phyloP scores from a whole-genome alignment of 179 eudicot species.

The Sideroxylon spinosum region DNA sequence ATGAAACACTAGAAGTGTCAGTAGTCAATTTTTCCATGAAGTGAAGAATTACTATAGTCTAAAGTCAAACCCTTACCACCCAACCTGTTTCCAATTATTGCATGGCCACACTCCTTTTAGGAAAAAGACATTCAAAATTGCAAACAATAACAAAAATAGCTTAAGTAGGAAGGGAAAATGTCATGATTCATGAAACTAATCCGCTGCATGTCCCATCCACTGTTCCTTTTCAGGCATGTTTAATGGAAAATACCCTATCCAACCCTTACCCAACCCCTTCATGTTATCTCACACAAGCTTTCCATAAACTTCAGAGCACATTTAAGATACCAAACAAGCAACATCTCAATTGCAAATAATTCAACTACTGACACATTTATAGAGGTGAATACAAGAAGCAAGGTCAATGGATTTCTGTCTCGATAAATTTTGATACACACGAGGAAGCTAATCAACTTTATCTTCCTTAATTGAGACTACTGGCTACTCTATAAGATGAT shows the following conservation, averaged over 20 bases:
- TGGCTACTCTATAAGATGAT: background rate
- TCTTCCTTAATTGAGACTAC: background rate
- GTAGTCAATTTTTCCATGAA: constrained; percentile 11
- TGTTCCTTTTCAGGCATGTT: background rate
- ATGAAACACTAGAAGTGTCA: constrained; percentile 14
- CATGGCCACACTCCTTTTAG: background rate
- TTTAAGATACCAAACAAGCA: background rate
- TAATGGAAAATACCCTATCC: background rate
- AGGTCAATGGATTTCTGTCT: background rate
- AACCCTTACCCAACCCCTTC: background rate
- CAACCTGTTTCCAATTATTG: background rate
- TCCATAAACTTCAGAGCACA: background rate
- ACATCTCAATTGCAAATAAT: too few relatives aligned
- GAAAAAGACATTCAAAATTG: background rate
- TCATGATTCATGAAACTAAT: background rate
- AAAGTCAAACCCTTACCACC: background rate
- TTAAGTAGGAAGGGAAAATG: background rate
- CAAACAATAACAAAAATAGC: background rate
- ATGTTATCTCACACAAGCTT: background rate
- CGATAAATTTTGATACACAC: background rate
- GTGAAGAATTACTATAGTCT: background rate
- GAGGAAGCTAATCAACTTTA: background rate
- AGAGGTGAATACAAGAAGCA: background rate
- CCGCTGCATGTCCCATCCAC: background rate
- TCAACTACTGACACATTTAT: too few relatives aligned